These are phyloP conservation scores for Lachnellula willkommii DNA, from an alignment of 2,329 filamentous ascomycete genomes.

Conservation along the genomic window DNA sequence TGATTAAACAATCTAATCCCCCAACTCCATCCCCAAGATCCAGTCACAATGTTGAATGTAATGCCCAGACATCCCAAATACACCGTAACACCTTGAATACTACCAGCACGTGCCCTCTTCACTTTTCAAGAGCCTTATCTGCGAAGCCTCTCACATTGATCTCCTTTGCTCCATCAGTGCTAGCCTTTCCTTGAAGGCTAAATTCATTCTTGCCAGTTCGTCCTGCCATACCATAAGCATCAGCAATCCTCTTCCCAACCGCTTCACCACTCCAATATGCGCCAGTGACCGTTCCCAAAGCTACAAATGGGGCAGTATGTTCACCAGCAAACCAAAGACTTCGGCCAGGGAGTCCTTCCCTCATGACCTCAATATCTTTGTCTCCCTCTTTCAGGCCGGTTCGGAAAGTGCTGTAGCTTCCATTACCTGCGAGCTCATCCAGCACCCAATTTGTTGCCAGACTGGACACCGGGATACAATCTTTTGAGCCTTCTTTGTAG, in stretches of 20 bases:
- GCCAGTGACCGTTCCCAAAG: conserved; percentile 80
- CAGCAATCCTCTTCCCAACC: conserved; percentile 60
- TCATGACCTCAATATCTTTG: conserved; percentile 51
- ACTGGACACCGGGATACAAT: conserved; percentile 49
- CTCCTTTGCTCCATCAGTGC: conserved; percentile 2
- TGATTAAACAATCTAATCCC: too few species aligned
- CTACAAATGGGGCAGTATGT: conserved; percentile 82
- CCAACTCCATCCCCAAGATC: not conserved
- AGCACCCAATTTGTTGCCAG: conserved; percentile 61
- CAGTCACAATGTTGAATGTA: not conserved
- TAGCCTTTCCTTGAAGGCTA: not conserved
- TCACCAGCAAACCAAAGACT: conserved; percentile 63
- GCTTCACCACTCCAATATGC: conserved; percentile 89
- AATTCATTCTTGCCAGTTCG: not conserved
- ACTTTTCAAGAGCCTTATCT: conserved; percentile 8
- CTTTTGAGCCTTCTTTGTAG: conserved; percentile 40
- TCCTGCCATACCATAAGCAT: conserved; percentile 42
- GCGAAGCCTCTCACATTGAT: conserved; percentile 13
- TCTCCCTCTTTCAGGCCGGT: conserved; percentile 52
- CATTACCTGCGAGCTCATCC: conserved; percentile 61
- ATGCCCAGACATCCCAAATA: not conserved
- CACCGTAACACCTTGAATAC: not conserved
- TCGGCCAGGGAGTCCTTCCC: conserved; percentile 38
- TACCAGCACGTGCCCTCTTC: not conserved
- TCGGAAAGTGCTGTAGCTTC: conserved; percentile 66